Evolutionary conservation across 1,139 yeast genomes (phyloP), one percentile per base, ranked within the genome.

Genomic region (Kazachstania sp.): DNA sequence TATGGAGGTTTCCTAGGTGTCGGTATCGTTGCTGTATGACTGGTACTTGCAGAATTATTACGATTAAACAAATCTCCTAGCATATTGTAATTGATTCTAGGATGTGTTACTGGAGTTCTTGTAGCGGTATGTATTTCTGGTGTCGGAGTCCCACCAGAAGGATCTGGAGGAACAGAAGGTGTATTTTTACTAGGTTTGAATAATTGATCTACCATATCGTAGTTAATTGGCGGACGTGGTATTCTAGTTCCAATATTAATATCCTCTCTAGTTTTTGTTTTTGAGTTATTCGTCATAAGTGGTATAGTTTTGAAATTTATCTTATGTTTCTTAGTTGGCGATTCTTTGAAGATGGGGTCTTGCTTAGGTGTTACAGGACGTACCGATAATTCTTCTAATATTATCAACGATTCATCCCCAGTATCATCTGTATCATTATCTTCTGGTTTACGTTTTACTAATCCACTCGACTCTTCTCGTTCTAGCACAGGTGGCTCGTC

Each of bases 351-450:
- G 3, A 5, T 15, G 15, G 28, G 16, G 2, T 13, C 19, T 19
- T 37, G 23, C 2, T n/a, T 3, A 13, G 30, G 39, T 7, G 39
- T 26, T 19, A 4, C 15, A 6, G 39, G 39, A 7, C 8, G 16
- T 26, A 19, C n/a, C 18, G 28, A 9, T 12, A 35, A 39, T 41
- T 58, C 61, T 5, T 53, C 55, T 7, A 59, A 34, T 11, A 59
- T 51, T 13, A 57, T 45, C 31, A 59, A 35, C 1, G 63, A 59
- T 23, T 23, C 28, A 9, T 23, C 28, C 6, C 6, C 28, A 7
- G 28, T 23, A 44, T 55, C 55, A 28, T 54, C 55, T 15, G 41
- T 42, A 2, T 50, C 47, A 12, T 43, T 45, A 12, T 43, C 50
- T 9, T 32, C 36, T 32, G 18, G 18, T 2, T 32, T 16, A 32